A percentile compares a stretch with the other conserved stretches of the same genome.
Conservation (phyloP, 2,329 filamentous ascomycete species). For the Botrytis elliptica region DNA sequence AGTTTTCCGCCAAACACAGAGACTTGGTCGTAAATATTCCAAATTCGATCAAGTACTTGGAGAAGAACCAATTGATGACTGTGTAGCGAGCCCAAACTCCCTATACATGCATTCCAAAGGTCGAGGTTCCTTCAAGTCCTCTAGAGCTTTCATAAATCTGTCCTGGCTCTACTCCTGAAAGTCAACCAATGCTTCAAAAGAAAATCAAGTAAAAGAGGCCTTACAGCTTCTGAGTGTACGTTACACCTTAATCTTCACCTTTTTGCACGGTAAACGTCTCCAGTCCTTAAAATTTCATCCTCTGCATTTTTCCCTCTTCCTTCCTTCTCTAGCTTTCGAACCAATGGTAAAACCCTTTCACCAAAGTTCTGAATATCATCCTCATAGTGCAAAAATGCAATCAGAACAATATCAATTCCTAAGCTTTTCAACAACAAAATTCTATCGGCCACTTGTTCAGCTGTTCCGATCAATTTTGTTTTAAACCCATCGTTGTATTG, state of each 20-base stretch:
- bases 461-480: conserved; percentile 53
- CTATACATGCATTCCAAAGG: neutral
- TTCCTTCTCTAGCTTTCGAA: conserved; percentile 48
- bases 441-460: conserved; percentile 51
- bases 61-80: neutral
- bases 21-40: neutral
- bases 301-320: conserved; percentile 48
- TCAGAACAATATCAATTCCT: conserved; percentile 45
- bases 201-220: neutral
- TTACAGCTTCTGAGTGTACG: neutral
- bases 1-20: neutral
- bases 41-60: neutral
- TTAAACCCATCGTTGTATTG: conserved; percentile 58
- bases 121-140: conserved; percentile 1
- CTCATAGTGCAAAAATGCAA: conserved; percentile 52
- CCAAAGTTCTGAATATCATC: conserved; percentile 53
- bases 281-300: conserved; percentile 48
- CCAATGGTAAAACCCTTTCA: conserved; percentile 47
- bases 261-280: conserved; percentile 45
- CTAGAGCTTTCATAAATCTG: neutral
- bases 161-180: neutral
- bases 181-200: neutral
- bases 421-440: conserved; percentile 50
- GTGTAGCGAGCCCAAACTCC: neutral
- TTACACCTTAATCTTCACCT: conserved; percentile 11